Evolutionary conservation across 768 basidiomycete species (phyloP), one percentile per base, ranked within the genome.

Genomic region (Termitomyces sp.): DNA sequence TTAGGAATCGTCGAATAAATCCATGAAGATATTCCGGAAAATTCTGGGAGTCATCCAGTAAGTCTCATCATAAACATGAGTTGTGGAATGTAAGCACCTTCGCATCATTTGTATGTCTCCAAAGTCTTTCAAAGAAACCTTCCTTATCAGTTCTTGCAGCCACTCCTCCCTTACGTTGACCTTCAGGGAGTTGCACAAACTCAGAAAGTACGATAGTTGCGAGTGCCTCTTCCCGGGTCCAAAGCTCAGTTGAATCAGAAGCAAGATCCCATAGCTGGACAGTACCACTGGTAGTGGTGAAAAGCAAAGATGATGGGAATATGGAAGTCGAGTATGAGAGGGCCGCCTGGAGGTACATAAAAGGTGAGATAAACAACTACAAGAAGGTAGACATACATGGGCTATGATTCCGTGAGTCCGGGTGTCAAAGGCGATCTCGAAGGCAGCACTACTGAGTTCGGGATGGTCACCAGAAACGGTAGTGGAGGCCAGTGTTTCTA

Each of bases 221-320:
- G 10, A 96, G 76, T 1, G 83, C 80, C 67, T 98, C 95, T 67
- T 96, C 94, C 48, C 94, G 79, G 0, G 81, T 82, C 93, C 93
- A 96, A 30, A 80, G 76, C 30, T 84, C 72, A 36, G 76, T 66
- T 9, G 56, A 13, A 30, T 49, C 30, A 26, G 56, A n/a, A 30
- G 83, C 76, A 24, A 82, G 79, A 47, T 83, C 74, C 89, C 92
- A 92, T 9, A 88, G 72, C 63, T 94, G 89, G 27, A 95, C 65
- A 4, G 90, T 77, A 10, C 92, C 93, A 2, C 88, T 87, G n/a
- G 83, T 82, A 0, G 90, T 90, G 1, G 86, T 85, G 20, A 93
- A 55, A 20, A 86, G 68, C 6, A 86, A 75, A 1, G 78, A 65
- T 9, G 76, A 18, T 79, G 73, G 7, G 66, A 65, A 64, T 4